phyloP scores from a whole-genome alignment of 371 early-diverging fungal species.

The Rhizopus delemar region DNA sequence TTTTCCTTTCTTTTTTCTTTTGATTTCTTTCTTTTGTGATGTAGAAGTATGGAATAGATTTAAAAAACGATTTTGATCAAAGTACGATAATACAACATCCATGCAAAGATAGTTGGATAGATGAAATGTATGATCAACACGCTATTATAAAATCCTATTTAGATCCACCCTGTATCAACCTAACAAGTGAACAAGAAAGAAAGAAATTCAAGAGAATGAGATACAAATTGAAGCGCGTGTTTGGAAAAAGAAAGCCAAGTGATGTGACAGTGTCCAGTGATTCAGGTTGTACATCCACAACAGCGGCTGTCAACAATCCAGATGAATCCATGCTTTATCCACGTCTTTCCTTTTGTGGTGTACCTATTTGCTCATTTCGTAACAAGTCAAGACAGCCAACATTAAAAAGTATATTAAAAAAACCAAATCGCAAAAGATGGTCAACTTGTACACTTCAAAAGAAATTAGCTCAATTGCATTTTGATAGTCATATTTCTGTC shows the following conservation, averaged over 20 bases:
- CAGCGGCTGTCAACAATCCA: background rate
- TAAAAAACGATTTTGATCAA: background rate
- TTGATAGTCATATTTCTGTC: slow-evolving; percentile 18
- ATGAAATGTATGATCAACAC: slow-evolving; percentile 14
- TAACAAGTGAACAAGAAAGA: background rate
- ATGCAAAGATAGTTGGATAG: slow-evolving; percentile 3
- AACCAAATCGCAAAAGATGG: background rate
- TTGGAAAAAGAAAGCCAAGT: background rate
- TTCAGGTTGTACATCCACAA: background rate
- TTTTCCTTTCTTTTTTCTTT: background rate
- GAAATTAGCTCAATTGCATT: background rate
- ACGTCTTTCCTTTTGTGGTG: background rate
- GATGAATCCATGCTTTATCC: background rate
- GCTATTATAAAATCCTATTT: slow-evolving; percentile 23
- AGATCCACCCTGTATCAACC: slow-evolving; percentile 11
- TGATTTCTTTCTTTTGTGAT: background rate
- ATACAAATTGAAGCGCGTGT: background rate
- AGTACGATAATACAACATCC: background rate
- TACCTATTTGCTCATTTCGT: background rate
- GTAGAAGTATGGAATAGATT: background rate
- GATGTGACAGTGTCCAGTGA: background rate
- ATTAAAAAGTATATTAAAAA: background rate
- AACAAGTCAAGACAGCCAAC: background rate
- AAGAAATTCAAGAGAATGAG: background rate
- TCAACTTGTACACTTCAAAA: background rate